Evolutionary conservation across 257 asterid genomes (phyloP).

Genomic region (Scutellaria baicalensis): DNA sequence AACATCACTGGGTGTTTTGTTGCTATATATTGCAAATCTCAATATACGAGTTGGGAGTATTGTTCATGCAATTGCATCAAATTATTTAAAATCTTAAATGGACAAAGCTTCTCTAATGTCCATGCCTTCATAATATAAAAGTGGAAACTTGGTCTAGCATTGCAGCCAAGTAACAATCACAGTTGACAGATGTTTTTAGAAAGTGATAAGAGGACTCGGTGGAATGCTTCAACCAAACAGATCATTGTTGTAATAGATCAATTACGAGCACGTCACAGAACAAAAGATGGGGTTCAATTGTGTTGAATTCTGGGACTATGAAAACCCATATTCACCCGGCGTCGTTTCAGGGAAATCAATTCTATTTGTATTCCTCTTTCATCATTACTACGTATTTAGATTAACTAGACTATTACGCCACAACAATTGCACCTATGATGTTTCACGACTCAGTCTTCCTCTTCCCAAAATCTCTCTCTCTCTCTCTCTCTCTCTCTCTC

Average conservation of each 20-base stretch:
- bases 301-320: neutral
- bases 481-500: neutral
- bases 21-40: neutral
- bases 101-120: neutral
- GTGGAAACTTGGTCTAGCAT: neutral
- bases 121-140: neutral
- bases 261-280: neutral
- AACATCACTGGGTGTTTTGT: neutral
- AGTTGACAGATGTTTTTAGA: neutral
- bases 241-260: neutral
- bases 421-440: neutral
- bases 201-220: neutral
- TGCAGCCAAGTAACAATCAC: neutral
- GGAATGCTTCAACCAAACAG: neutral
- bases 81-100: neutral
- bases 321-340: neutral
- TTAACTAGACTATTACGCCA: too few species aligned
- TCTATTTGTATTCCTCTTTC: neutral
- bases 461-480: neutral
- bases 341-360: neutral
- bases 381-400: neutral
- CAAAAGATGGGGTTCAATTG: neutral
- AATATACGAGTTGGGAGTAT: neutral
- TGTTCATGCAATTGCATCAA: neutral
- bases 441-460: neutral